Evolutionary conservation across 495 filamentous ascomycete species (phyloP), one percentile per base, ranked within the genome.

Genomic region (Penicillium chermesinum): DNA sequence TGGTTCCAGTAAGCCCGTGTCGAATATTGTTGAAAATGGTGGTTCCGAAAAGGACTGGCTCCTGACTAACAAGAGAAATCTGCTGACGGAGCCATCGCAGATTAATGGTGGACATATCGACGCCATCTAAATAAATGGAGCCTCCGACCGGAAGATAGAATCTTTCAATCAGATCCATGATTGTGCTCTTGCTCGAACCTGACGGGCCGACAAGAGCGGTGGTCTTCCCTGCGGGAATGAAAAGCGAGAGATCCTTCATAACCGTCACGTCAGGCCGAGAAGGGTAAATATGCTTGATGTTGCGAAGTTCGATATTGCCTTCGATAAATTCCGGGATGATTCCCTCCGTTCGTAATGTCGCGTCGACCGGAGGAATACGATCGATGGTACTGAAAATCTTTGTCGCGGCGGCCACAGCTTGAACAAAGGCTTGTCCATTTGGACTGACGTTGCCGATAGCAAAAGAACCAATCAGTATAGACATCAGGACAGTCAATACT

Each of bases 11-110:
- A 27, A 87, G 65, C 4, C 82, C 85, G 22, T 80, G 70, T 15
- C 74, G 74, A 38, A 88, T 82, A 49, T 87, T 87, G 46, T 86
- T 79, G 38, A 85, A 59, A 5, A 88, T 73, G 0, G 85, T 83
- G 2, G 80, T 72, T 35, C 78, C 69, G 21, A 87, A 73, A 0
- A 88, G 70, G 8, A 74, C 67, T 0, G 83, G 77, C 33, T 86
- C 81, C 56, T 89, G 83, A 49, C 83, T 74, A 3, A 87, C 85
- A 3, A 86, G 62, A 34, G 75, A 72, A 25, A 87, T 66, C 36
- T 73, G 70, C 22, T 72, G 69, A 10, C 84, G 64, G 35, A 85
- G 63, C 34, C 72, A 69, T 7, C 70, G 71, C 0, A 82, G 59
- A 30, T 86, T 84, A 35, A 85, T 48, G 0, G 73, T 64, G 1